These are phyloP conservation scores for Scheffersomyces cryptocercus DNA, from an alignment of 1,139 yeast genomes.

Conservation along the genomic window DNA sequence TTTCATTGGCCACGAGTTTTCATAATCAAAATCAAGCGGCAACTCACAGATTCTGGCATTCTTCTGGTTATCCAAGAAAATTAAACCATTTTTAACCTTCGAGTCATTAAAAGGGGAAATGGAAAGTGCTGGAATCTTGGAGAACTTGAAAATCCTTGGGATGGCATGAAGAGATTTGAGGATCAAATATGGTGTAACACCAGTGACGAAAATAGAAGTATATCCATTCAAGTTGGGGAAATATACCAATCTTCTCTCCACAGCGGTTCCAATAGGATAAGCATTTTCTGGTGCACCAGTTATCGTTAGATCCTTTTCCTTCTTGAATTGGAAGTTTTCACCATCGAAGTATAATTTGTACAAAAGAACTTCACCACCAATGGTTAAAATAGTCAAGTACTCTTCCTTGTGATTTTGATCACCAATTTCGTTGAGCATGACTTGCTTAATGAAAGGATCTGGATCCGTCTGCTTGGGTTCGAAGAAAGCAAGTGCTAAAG, in stretches of 20 bases:
- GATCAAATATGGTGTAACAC: conserved; percentile 70
- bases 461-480: conserved; percentile 62
- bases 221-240: conserved; percentile 59
- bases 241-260: conserved; percentile 69
- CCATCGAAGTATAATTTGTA: conserved; percentile 62
- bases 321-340: conserved; percentile 47
- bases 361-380: conserved; percentile 75
- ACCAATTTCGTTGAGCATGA: conserved; percentile 67
- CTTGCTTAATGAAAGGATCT: conserved; percentile 75
- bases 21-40: conserved; percentile 53
- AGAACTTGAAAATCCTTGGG: conserved; percentile 69
- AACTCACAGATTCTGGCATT: conserved; percentile 72
- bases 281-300: conserved; percentile 83
- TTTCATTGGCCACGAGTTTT: conserved; percentile 64
- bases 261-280: conserved; percentile 63
- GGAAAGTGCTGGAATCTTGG: conserved; percentile 63
- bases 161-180: conserved; percentile 63
- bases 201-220: conserved; percentile 70
- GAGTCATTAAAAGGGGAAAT: conserved; percentile 53
- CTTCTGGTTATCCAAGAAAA: conserved; percentile 70
- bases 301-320: conserved; percentile 46
- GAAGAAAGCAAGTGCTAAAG: conserved; percentile 54
- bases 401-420: conserved; percentile 55
- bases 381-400: conserved; percentile 67
- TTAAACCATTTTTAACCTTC: conserved; percentile 52